Evolutionary conservation across 2,329 filamentous ascomycete species (phyloP).

Genomic region (Leptosphaerulina australis): DNA sequence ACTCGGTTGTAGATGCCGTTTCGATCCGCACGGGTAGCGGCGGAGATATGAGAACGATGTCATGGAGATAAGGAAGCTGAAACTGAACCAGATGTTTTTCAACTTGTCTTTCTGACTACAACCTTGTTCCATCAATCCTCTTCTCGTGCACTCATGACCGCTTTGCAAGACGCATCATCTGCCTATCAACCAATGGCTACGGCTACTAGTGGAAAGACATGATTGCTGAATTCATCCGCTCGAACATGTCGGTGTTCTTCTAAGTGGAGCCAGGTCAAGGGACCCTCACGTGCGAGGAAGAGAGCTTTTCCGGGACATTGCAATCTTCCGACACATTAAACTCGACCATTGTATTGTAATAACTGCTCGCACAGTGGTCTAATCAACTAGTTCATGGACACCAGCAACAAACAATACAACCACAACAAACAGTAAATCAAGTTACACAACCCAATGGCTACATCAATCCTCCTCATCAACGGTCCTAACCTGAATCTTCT

Average conservation of each 20-base stretch:
- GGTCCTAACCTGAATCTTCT: conserved; percentile 85
- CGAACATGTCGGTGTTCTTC: conserved; percentile 1
- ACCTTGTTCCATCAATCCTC: not conserved
- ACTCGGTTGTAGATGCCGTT: conserved; percentile 17
- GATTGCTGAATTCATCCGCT: conserved; percentile 7
- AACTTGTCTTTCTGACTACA: not conserved
- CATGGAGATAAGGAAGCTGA: conserved; percentile 11
- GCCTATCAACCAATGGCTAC: not conserved
- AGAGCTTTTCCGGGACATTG: conserved; percentile 8
- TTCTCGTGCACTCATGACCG: not conserved
- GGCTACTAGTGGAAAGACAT: conserved; percentile 2
- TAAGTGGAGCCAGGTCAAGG: conserved; percentile 3
- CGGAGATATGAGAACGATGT: conserved; percentile 11
- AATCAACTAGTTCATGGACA: not conserved
- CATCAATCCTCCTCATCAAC: conserved; percentile 72
- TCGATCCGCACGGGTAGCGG: conserved; percentile 12
- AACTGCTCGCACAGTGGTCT: conserved; percentile 4
- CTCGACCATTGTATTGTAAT: conserved; percentile 1
- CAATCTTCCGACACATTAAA: conserved; percentile 2
- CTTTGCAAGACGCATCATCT: not conserved
- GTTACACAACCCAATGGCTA: conserved; percentile 38
- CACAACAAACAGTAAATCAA: not conserved
- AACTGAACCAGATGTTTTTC: not conserved
- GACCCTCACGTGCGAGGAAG: conserved; percentile 1
- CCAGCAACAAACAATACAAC: not conserved